Evolutionary conservation across 2,329 filamentous ascomycete species (phyloP).

Genomic region (Scytalidium sp.): DNA sequence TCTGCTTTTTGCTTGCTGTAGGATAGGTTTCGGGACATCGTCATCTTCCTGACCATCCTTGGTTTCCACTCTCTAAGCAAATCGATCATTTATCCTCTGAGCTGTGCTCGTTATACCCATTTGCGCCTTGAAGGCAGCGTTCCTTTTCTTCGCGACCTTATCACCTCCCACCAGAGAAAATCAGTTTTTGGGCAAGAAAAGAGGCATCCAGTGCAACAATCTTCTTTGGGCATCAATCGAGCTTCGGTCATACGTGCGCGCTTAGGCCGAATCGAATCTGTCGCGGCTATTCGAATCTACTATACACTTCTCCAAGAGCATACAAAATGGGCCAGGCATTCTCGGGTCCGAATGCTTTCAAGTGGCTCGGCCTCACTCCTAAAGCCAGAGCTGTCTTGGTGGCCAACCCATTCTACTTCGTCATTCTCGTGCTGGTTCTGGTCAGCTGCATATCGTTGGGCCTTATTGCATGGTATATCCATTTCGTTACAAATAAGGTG

Average conservation of each 20-base stretch:
- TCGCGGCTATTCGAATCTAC: too few relatives aligned
- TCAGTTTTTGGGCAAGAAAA: too few relatives aligned
- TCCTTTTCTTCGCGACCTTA: too few relatives aligned
- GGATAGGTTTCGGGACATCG: not conserved
- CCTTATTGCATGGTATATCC: slow-evolving; percentile 22
- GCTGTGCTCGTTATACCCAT: too few relatives aligned
- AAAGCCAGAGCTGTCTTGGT: slow-evolving; percentile 27
- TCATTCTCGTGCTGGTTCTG: slow-evolving; percentile 21
- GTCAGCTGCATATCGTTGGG: slow-evolving; percentile 11
- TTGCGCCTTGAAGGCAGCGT: too few relatives aligned
- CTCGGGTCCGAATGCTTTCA: slow-evolving; percentile 29
- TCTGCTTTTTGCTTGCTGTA: not conserved
- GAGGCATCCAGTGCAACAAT: too few relatives aligned
- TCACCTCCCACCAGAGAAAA: too few relatives aligned
- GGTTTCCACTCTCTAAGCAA: not conserved
- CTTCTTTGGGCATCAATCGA: too few relatives aligned
- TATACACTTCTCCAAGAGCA: not conserved
- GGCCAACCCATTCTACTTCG: slow-evolving; percentile 20
- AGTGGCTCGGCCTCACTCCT: slow-evolving; percentile 28
- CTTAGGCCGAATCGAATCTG: too few relatives aligned
- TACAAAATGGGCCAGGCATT: slow-evolving; percentile 26
- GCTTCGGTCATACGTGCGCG: too few relatives aligned
- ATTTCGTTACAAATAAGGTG: slow-evolving; percentile 23
- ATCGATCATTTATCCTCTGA: not conserved
- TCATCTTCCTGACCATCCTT: not conserved